Evolutionary conservation across 441 rosid genomes (phyloP).

Genomic region (Bocquillonia castaneifolia): DNA sequence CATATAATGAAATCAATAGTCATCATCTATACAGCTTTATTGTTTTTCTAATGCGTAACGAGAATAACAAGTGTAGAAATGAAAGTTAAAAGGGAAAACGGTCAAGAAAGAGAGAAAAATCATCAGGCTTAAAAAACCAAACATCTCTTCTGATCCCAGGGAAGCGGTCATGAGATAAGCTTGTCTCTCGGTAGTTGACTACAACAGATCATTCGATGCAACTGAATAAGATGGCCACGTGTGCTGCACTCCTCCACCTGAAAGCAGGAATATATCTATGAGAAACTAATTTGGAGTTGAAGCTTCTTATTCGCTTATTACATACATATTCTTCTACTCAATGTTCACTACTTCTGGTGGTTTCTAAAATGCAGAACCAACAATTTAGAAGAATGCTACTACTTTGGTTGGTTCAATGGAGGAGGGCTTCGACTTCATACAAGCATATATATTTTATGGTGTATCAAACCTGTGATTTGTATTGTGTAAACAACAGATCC

Average conservation of each 20-base stretch:
- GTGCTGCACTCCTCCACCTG: slow-evolving; percentile 66
- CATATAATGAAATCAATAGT: no score
- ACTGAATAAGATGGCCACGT: slow-evolving; percentile 47
- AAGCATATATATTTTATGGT: not conserved
- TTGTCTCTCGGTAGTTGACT: slow-evolving; percentile 12
- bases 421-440: not conserved
- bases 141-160: not conserved
- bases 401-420: no score
- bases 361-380: no score
- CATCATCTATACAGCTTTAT: not conserved
- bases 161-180: not conserved
- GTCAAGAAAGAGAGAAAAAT: not conserved
- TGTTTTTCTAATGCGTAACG: not conserved
- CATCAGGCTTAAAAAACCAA: not conserved
- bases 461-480: slow-evolving; percentile 48
- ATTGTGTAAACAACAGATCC: slow-evolving; percentile 36
- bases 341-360: no score
- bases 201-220: slow-evolving; percentile 15
- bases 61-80: not conserved
- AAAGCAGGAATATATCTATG: not conserved
- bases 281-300: no score
- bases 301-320: no score
- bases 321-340: no score
- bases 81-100: not conserved
- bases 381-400: no score